Base-by-base conservation (phyloP, 2,329 filamentous ascomycete species). In the Exophiala sp. region DNA sequence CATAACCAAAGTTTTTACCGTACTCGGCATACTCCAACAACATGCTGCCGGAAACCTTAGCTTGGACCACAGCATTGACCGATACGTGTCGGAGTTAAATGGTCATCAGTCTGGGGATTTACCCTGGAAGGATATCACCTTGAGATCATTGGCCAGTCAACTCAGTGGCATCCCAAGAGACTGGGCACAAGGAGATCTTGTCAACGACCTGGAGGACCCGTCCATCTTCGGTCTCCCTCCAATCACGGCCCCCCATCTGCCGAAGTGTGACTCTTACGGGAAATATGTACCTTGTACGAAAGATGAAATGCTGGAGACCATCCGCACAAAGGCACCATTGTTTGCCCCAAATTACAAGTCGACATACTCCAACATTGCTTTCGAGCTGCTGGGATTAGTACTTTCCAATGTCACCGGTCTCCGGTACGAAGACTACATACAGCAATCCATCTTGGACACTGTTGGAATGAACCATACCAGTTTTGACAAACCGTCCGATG, bases 341-440 rank as follows among this genome's bases (percentile, higher is more conserved):
- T 68, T 62, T 54, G 40, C 59, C 2, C 65, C 65, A 1, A 65
- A 65, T 34, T 53, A 58, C 14, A 64, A 65, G 39, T 59, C 56
- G 6, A 62, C 62, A 9, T 68, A 68, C 46, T 65, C 62, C 14
- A 68, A 67, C 45, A 52, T 65, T 18, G 65, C 62, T n/a, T 68
- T 62, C 34, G 61, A 65, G 14, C 55, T 68, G 12, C 56, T 68
- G 4, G 65, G 65, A 2, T 49, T 66, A 8, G 64, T 66, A 1
- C 48, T 68, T 3, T 55, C 59, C 18, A 65, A 66, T 24, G 63
- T 66, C 24, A 63, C 63, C 3, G 62, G 63, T 7, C 44, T 56
- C 35, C 47, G n/a, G 9, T 68, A 64, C 44, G 61, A 64, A 20
- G 55, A 63, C 2, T 65, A 65, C 50, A 58, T 66, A 34, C 34